Evolutionary conservation across 169 alveolate genomes (phyloP).

Genomic region (Miamiensis avidus): DNA sequence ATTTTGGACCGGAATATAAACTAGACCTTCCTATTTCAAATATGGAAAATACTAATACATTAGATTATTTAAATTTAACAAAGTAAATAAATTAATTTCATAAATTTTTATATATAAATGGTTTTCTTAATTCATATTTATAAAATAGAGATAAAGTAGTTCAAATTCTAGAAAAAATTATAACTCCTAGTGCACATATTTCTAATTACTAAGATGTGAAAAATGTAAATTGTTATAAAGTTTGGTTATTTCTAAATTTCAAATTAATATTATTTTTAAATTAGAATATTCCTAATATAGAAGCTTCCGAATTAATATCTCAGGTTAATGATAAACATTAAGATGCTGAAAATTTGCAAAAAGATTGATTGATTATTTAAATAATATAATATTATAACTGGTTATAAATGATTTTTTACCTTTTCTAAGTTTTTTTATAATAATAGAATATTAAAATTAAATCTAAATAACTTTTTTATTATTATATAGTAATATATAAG

Average conservation of each 20-base stretch:
- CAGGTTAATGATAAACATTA: background rate
- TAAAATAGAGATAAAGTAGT: slow-evolving; percentile 22
- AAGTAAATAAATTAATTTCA: background rate
- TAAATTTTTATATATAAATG: background rate
- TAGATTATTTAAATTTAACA: slow-evolving; percentile 69
- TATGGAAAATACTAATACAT: slow-evolving; percentile 86
- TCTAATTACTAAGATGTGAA: slow-evolving; percentile 27
- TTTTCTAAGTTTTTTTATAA: no score
- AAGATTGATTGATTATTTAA: no score
- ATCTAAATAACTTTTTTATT: no score
- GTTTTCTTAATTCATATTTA: background rate
- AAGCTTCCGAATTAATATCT: background rate
- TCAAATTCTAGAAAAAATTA: slow-evolving; percentile 43
- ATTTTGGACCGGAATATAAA: slow-evolving; percentile 88
- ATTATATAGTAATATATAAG: no score
- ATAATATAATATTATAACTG: no score
- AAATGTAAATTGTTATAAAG: background rate
- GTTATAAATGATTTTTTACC: no score
- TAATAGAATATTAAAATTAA: no score
- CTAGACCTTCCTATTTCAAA: slow-evolving; percentile 86
- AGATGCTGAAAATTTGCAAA: no score
- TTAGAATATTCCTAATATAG: background rate
- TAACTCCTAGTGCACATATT: slow-evolving; percentile 45
- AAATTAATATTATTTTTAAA: no score
- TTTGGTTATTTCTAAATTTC: background rate